These are phyloP conservation scores for Mycocalia duriaeana DNA, from an alignment of 1,284 basidiomycete genomes.

Conservation along the genomic window DNA sequence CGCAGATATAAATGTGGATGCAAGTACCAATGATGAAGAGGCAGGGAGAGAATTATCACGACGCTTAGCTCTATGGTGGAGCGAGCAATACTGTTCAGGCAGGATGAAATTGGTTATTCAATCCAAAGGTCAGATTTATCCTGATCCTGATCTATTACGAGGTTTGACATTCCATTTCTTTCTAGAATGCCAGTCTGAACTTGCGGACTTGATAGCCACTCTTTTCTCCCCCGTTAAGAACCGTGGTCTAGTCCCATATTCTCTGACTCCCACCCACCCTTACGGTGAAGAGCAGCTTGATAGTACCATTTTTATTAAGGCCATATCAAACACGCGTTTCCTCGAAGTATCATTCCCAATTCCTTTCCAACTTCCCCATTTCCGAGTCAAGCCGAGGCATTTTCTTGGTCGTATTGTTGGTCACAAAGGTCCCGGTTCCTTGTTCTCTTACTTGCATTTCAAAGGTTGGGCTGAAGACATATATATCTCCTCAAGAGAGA, in stretches of 20 bases:
- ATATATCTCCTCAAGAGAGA: slow-evolving; percentile 67
- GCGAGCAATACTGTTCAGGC: slow-evolving; percentile 87
- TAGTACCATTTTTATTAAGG: too few species aligned
- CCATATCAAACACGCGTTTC: slow-evolving; percentile 76
- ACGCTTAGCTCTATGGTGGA: slow-evolving; percentile 94
- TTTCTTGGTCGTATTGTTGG: slow-evolving; percentile 88
- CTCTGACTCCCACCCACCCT: slow-evolving; percentile 74
- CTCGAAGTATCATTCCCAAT: slow-evolving; percentile 88
- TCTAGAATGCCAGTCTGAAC: slow-evolving; percentile 76
- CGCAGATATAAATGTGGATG: too few species aligned
- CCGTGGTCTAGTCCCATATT: slow-evolving; percentile 59
- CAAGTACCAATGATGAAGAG: neutral
- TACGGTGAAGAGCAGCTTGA: too few species aligned
- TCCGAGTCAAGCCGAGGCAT: slow-evolving; percentile 77
- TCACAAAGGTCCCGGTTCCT: slow-evolving; percentile 93
- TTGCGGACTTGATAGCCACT: slow-evolving; percentile 65
- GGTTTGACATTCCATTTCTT: too few species aligned
- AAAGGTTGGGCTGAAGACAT: slow-evolving; percentile 89
- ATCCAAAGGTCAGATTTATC: slow-evolving; percentile 69
- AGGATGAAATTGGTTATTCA: slow-evolving; percentile 91
- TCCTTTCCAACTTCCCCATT: slow-evolving; percentile 77
- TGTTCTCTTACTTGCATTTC: slow-evolving; percentile 88
- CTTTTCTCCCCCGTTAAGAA: slow-evolving; percentile 79
- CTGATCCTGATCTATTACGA: too few species aligned
- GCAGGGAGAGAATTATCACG: slow-evolving; percentile 72